These are phyloP conservation scores for Dorcoceras hygrometricum DNA, from an alignment of 257 asterid species.

Conservation along the genomic window DNA sequence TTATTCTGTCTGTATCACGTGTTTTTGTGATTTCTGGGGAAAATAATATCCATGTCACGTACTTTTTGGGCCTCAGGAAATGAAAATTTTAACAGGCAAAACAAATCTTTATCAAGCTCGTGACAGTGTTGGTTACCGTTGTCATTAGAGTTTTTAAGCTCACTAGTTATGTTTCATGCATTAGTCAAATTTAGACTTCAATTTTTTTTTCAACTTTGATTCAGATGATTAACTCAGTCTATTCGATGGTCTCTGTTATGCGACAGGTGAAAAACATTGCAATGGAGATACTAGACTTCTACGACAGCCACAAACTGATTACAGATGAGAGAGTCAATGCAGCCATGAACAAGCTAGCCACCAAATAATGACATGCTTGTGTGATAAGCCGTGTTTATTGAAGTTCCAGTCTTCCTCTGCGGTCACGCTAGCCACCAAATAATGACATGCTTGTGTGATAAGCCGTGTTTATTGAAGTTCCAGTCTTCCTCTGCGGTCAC, in stretches of 20 bases:
- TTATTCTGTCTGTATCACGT: too few relatives aligned
- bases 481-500: neutral
- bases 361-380: conserved; percentile 31
- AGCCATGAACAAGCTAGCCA: conserved; percentile 69
- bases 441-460: conserved; percentile 11
- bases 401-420: neutral
- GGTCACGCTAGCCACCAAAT: conserved; percentile 43
- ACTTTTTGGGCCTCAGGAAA: too few relatives aligned
- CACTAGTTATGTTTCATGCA: too few relatives aligned
- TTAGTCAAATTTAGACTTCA: too few relatives aligned
- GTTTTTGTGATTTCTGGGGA: too few relatives aligned
- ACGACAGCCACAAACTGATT: conserved; percentile 69
- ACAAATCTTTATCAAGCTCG: too few relatives aligned
- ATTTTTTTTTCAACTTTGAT: too few relatives aligned
- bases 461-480: neutral
- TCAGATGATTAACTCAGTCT: neutral
- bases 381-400: neutral
- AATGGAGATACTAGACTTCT: conserved; percentile 87
- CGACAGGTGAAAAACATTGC: conserved; percentile 88
- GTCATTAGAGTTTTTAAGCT: too few relatives aligned
- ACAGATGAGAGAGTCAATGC: conserved; percentile 65
- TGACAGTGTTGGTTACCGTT: too few relatives aligned
- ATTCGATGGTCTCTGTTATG: neutral
- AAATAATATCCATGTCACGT: too few relatives aligned
- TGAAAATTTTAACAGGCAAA: too few relatives aligned